phyloP scores from a whole-genome alignment of 495 filamentous ascomycete genomes.

The Usnea hakonensis region DNA sequence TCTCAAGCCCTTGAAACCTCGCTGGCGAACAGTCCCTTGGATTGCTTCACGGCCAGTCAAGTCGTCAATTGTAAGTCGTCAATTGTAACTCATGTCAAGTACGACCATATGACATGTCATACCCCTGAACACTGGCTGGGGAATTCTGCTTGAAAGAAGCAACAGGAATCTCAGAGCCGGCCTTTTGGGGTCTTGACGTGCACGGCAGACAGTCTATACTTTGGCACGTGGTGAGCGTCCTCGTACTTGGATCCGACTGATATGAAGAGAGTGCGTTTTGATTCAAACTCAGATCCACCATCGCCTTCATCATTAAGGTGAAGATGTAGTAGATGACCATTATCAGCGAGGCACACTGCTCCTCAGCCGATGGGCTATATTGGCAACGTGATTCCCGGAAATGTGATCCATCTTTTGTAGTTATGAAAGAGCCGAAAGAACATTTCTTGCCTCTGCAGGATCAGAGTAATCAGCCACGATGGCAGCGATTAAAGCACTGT shows the following conservation, averaged over 20 bases:
- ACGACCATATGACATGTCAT: too few relatives aligned
- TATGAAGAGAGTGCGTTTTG: neutral
- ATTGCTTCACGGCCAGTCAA: too few relatives aligned
- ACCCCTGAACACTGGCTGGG: too few relatives aligned
- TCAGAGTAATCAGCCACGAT: slow-evolving; percentile 16
- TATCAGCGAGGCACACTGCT: neutral
- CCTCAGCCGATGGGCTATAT: neutral
- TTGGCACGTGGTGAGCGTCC: neutral
- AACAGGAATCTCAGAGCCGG: neutral
- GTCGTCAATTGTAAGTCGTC: too few relatives aligned
- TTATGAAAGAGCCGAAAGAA: slow-evolving; percentile 11
- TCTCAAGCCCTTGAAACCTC: neutral
- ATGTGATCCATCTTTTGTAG: neutral
- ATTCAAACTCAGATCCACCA: neutral
- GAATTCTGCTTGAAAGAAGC: too few relatives aligned
- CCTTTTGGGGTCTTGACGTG: neutral
- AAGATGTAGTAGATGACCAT: neutral
- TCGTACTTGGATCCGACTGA: neutral
- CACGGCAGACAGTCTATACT: neutral
- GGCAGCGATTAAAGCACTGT: slow-evolving; percentile 20
- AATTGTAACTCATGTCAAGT: too few relatives aligned
- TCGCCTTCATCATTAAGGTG: neutral
- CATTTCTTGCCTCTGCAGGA: slow-evolving; percentile 6
- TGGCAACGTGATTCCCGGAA: neutral
- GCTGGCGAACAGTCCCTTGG: neutral